Conservation (phyloP, 2,329 filamentous ascomycete species). For the Nemania sp. region DNA sequence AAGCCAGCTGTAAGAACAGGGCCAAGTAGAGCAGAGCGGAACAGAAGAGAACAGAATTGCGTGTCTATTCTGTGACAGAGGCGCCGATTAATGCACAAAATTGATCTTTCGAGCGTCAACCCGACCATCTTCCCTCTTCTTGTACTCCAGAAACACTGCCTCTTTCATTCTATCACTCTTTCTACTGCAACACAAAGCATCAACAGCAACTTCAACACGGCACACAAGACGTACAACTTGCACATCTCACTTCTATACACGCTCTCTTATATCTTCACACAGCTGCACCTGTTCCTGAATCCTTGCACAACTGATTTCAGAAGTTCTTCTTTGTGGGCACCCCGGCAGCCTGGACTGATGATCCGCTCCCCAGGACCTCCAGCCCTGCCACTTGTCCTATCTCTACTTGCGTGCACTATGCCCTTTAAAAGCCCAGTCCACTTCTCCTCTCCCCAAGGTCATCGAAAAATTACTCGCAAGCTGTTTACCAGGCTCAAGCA, state of each 20-base stretch:
- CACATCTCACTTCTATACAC: too few species aligned
- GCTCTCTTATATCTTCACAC: not conserved
- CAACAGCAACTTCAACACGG: not conserved
- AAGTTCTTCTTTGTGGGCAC: not conserved
- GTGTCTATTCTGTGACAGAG: not conserved
- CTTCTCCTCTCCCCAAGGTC: conserved; percentile 20
- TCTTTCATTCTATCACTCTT: not conserved
- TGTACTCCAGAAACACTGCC: too few species aligned
- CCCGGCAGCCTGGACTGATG: not conserved
- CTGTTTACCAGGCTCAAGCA: conserved; percentile 32
- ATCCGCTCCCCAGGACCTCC: not conserved
- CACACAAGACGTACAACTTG: not conserved
- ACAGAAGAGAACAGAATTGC: not conserved
- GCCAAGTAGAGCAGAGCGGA: too few species aligned
- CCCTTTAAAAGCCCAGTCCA: conserved; percentile 5
- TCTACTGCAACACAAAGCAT: not conserved
- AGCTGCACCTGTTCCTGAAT: not conserved
- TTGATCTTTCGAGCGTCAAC: not conserved
- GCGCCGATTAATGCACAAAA: not conserved
- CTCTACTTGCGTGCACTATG: conserved; percentile 20
- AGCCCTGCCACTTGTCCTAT: conserved; percentile 3
- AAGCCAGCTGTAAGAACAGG: not conserved
- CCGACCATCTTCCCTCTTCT: too few species aligned
- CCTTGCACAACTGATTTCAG: not conserved
- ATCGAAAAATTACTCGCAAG: conserved; percentile 23